Base-by-base conservation (phyloP, 345 rosid species). In the Cochlearia excelsa region DNA sequence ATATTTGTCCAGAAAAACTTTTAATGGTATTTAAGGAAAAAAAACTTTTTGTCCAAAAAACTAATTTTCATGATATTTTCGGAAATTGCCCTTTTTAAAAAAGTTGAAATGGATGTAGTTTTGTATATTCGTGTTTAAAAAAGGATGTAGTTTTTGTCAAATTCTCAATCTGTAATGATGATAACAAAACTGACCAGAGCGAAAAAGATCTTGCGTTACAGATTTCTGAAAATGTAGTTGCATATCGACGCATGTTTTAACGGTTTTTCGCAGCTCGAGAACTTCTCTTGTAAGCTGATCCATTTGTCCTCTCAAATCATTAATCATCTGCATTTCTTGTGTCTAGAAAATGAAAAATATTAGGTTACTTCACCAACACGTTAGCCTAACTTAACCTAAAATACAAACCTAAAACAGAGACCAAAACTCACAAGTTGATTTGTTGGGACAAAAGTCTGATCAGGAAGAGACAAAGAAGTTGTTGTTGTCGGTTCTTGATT, bases 211-310 rank as follows among this genome's bases (percentile, higher is more conserved):
- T 51, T 63, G 78, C 11, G 73, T 77, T 26, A 74, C 16, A 57
- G 75, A 80, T 52, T 65, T 75, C 37, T 77, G 84, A 55, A 75
- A 34, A 47, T 74, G 78, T 67, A 75, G 57, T 65, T 92, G 95
- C 93, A 81, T 79, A 46, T 83, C 76, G 60, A 83, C 41, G 77
- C 84, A 88, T 49, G 80, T 71, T 54, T 76, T 72, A 42, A 87
- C 54, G 6, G 87, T 48, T 59, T 66, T 80, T 69, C 82, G 70
- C 29, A 89, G 72, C 59, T 87, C 95, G 1, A 74, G 55, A 80
- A 93, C 77, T 74, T 89, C 97, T 0, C 57, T 75, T 65, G 78
- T 81, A 54, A 93, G 82, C 67, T 79, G 95, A 66, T 73, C 84
- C 69, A 93, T 80, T 11, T 89, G 87, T 23, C 74, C 80, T 66